Evolutionary conservation across 2,329 filamentous ascomycete genomes (phyloP), one percentile per base, ranked within the genome.

Genomic region (Aureobasidium melanogenum): DNA sequence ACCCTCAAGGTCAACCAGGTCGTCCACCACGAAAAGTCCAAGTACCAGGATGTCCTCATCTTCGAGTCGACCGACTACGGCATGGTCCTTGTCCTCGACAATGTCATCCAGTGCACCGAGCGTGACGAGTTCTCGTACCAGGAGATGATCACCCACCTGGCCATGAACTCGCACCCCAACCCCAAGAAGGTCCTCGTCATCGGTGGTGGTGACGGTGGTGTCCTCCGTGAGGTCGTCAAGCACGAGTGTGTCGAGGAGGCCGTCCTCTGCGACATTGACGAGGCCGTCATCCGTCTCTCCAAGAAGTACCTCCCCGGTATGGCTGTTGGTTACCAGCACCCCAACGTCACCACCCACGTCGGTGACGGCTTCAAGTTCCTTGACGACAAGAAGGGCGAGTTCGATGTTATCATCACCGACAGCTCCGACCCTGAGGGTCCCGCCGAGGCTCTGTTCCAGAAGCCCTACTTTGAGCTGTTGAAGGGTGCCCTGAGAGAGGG

Each of bases 361-460:
- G 94, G 92, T 71, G 94, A 99, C 73, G 94, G 94, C 73, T 99
- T 99, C 86, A 94, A 97, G 83, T 99, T 97, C 84, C 84, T 99
- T 67, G 86, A 89, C 75, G 89, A 96, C 76, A 92, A 91, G 83
- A 93, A 96, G 86, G 92, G 96, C 82, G 84, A 88, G 74, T 99
- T 99, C 74, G 94, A 99, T 74, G 92, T 99, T 73, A 99, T 99
- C 82, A 97, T 99, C 81, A 99, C 94, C 71, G 94, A 99, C 80
- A 96, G 91, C 68, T 96, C 91, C 65, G 94, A 99, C 76, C 94
- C 94, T 61, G 94, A 97, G 76, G 94, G 94, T 66, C 94, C 94
- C 34, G 94, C 94, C 69, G 92, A 97, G 85, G 88, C 84, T 71
- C 84, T 99, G 67, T 99, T 99, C 88, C 85, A 97, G 84, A 97